Base-by-base conservation (phyloP, 768 basidiomycete genomes). In the Mycena kentingensis region DNA sequence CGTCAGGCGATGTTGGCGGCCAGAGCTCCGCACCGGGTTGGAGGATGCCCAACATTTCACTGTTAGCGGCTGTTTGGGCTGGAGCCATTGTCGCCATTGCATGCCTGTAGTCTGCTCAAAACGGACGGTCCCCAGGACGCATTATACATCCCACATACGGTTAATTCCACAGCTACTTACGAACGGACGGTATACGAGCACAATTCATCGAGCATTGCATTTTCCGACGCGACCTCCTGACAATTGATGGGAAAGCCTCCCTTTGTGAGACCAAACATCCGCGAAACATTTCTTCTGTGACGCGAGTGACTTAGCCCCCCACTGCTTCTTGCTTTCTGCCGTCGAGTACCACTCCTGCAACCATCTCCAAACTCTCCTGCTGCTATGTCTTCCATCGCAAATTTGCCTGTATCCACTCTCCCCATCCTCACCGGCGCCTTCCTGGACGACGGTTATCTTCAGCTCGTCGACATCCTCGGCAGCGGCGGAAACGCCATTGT, bases 371-470 rank as follows among this genome's bases (percentile, higher is more conserved):
- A n/a, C n/a, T n/a, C n/a, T n/a, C n/a, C n/a, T n/a, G n/a, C n/a
- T n/a, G n/a, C n/a, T n/a, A n/a, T n/a, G n/a, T n/a, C n/a, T n/a
- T n/a, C n/a, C n/a, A n/a, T n/a, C n/a, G n/a, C n/a, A n/a, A n/a
- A n/a, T n/a, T n/a, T n/a, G n/a, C n/a, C n/a, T n/a, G n/a, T n/a
- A n/a, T n/a, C n/a, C n/a, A n/a, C 2, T 13, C 42, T 51, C 10
- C 49, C 49, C 2, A 34, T 43, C 24, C 41, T 51, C 25, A 44
- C 41, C 1, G 42, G 42, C 29, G 2, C 21, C 41, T 51, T 43
- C 49, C 25, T 51, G 28, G 49, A 51, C 49, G 49, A 51, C 10
- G 42, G 42, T 4, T 43, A 32, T 26, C 49, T 51, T 21, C 41
- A 51, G 41, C 39, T 51, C 3, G 35, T 43, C 1, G 13, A 37